These are phyloP conservation scores for Chalaropsis ovoidea DNA, from an alignment of 2,329 filamentous ascomycete genomes.

Conservation along the genomic window DNA sequence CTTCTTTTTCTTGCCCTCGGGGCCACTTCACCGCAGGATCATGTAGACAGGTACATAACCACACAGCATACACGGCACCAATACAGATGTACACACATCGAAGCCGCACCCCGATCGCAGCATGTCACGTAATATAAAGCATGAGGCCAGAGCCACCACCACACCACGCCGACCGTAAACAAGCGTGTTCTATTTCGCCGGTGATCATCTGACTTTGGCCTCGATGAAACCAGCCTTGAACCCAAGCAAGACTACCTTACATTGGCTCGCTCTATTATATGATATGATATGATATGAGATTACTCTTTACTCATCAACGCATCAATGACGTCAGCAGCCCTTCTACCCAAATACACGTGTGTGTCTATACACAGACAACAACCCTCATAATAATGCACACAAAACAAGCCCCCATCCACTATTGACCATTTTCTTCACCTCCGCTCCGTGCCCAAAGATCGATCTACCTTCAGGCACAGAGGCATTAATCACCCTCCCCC, in stretches of 20 bases:
- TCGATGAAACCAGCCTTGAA: background rate
- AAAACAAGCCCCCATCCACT: background rate
- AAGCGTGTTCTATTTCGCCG: background rate
- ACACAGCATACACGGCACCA: background rate
- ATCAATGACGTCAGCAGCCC: background rate
- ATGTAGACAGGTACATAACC: background rate
- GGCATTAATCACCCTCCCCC: background rate
- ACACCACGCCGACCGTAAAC: background rate
- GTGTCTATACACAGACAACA: too few species aligned
- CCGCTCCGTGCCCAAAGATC: background rate
- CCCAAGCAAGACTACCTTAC: background rate
- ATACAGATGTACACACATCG: too few species aligned
- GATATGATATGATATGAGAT: background rate
- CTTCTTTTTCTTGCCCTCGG: background rate
- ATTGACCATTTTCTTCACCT: background rate
- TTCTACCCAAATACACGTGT: too few species aligned
- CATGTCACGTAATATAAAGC: background rate
- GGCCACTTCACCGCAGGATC: background rate
- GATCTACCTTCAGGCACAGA: background rate
- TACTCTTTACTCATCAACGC: background rate
- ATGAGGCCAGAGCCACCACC: background rate
- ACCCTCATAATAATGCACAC: too few species aligned
- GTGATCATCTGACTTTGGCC: background rate
- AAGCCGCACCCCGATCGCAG: background rate
- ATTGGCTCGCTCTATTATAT: background rate